Percentiles rank a stretch among this genome's conserved stretches.
These are phyloP conservation scores for Sophora flavescens DNA, from an alignment of 306 rosid species.

Conservation along the genomic window DNA sequence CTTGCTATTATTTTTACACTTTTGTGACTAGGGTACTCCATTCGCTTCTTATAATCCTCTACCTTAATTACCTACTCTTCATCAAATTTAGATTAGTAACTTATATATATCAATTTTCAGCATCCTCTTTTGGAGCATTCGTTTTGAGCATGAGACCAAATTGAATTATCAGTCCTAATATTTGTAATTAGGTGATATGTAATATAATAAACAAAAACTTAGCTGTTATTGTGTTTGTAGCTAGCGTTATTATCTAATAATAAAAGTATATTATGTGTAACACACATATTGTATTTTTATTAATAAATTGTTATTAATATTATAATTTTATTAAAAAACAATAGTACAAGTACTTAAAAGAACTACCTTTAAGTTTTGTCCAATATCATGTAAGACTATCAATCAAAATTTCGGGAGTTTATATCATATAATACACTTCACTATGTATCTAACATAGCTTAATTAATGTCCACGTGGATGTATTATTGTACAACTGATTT, in stretches of 20 bases:
- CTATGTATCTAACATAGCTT: background rate
- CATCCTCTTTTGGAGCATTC: background rate
- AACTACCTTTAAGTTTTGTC: too few species aligned
- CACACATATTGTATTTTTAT: too few species aligned
- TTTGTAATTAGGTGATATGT: background rate
- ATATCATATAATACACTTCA: background rate
- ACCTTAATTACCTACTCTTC: background rate
- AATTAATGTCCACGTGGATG: background rate
- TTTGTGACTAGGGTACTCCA: background rate
- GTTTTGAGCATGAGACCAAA: background rate
- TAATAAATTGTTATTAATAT: too few species aligned
- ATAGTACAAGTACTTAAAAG: too few species aligned
- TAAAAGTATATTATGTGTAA: too few species aligned
- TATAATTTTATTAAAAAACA: too few species aligned
- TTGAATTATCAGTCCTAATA: background rate
- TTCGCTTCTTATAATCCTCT: background rate
- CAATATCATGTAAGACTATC: background rate
- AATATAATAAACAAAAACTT: too few species aligned
- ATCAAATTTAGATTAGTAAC: background rate
- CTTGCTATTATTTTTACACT: conserved; percentile 33
- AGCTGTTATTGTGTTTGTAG: too few species aligned
- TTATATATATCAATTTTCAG: background rate
- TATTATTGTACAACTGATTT: background rate
- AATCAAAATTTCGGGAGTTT: background rate
- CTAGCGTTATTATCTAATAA: too few species aligned